Evolutionary conservation across 208 protist species (phyloP).

Genomic region (Naegleria fowleri): DNA sequence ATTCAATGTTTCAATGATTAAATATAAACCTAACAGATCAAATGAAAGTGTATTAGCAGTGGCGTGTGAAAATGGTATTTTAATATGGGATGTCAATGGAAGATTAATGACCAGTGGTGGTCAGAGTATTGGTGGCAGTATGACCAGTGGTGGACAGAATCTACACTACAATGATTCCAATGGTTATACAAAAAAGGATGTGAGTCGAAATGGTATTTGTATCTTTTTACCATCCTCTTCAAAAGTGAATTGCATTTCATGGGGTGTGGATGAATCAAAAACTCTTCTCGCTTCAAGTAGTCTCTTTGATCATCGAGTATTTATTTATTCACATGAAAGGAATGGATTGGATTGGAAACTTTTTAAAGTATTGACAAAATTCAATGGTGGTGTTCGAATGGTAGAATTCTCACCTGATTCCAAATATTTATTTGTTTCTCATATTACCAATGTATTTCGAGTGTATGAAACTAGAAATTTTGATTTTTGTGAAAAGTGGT

Average conservation of each 20-base stretch:
- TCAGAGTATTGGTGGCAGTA: too few relatives aligned
- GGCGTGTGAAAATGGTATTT: background rate
- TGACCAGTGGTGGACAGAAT: too few relatives aligned
- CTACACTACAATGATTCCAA: too few relatives aligned
- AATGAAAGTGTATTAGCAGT: background rate
- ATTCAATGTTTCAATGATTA: background rate
- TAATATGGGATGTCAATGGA: background rate
- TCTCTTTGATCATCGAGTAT: background rate
- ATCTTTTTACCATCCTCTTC: background rate
- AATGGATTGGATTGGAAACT: background rate
- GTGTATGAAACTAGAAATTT: background rate
- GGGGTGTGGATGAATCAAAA: background rate
- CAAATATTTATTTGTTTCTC: background rate
- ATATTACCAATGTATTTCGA: background rate
- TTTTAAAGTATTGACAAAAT: background rate
- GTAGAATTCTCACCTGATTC: background rate
- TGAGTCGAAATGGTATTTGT: background rate
- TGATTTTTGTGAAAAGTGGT: background rate
- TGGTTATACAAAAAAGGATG: too few relatives aligned
- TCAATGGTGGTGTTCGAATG: background rate
- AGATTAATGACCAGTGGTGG: too few relatives aligned
- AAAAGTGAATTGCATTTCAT: background rate
- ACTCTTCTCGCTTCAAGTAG: background rate
- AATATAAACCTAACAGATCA: background rate
- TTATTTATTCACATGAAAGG: background rate